Evolutionary conservation across 1,284 basidiomycete genomes (phyloP).

Genomic region (Mycena citricolor): DNA sequence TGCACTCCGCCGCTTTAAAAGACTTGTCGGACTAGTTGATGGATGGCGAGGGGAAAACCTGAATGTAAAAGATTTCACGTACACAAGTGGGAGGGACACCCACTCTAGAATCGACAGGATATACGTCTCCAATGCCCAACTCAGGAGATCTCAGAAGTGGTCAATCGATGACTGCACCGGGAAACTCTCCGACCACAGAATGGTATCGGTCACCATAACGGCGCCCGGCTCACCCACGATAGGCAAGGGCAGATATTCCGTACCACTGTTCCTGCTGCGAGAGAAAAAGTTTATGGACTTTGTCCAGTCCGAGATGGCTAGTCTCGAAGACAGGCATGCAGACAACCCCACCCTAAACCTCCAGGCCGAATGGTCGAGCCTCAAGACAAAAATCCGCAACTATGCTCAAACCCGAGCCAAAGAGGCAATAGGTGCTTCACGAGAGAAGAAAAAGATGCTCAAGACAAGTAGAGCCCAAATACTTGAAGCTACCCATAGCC

Average conservation of each 20-base stretch:
- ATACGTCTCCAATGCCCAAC: neutral
- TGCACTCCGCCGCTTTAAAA: constrained; percentile 5
- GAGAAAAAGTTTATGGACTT: constrained; percentile 6
- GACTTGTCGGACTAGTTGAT: constrained; percentile 1
- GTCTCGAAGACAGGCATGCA: neutral
- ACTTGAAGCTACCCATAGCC: neutral
- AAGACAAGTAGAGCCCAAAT: neutral
- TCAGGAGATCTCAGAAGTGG: constrained; percentile 1
- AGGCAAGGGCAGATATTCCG: constrained; percentile 13
- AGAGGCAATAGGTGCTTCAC: constrained; percentile 7
- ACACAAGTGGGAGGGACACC: neutral
- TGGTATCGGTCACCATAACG: constrained; percentile 4
- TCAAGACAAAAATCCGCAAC: constrained; percentile 5
- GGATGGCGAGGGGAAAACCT: constrained; percentile 14
- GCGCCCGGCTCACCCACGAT: constrained; percentile 5
- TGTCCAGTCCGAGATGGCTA: neutral
- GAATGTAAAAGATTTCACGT: constrained; percentile 8
- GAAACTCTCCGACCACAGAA: constrained; percentile 6
- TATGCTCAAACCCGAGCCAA: constrained; percentile 7
- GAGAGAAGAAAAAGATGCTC: neutral
- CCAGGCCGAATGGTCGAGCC: constrained; percentile 9
- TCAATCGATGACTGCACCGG: constrained; percentile 3
- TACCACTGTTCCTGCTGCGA: constrained; percentile 5
- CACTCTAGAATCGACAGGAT: constrained; percentile 8
- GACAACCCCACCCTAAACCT: constrained; percentile 6